Conservation (phyloP, 352 stramenopile genomes). For the Poterioochromonas sp. region DNA sequence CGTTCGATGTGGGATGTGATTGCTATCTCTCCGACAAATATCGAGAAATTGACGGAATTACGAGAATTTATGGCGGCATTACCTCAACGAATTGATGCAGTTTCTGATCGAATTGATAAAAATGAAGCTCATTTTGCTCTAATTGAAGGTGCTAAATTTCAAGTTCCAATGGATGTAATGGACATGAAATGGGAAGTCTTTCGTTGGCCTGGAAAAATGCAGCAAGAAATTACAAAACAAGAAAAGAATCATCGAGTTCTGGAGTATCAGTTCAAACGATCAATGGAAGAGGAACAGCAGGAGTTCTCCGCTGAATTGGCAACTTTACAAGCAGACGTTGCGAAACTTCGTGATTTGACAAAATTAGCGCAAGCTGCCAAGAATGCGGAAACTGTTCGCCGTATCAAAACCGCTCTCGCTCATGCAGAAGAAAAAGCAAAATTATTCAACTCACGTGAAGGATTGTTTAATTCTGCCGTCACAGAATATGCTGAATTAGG, state of each 20-base stretch:
- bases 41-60: slow-evolving; percentile 73
- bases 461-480: slow-evolving; percentile 64
- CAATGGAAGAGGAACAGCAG: slow-evolving; percentile 78
- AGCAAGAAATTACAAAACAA: slow-evolving; percentile 58
- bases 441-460: slow-evolving; percentile 80
- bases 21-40: slow-evolving; percentile 67
- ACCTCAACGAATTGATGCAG: slow-evolving; percentile 43
- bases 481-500: slow-evolving; percentile 79
- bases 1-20: slow-evolving; percentile 70
- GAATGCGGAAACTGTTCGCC: slow-evolving; percentile 51
- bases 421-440: slow-evolving; percentile 72
- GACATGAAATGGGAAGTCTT: slow-evolving; percentile 36
- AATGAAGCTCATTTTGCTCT: slow-evolving; percentile 1
- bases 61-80: slow-evolving; percentile 70
- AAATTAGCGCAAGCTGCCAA: slow-evolving; percentile 32
- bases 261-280: slow-evolving; percentile 28
- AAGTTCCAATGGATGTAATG: slow-evolving; percentile 8
- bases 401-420: slow-evolving; percentile 68
- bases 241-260: slow-evolving; percentile 47
- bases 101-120: slow-evolving; percentile 34
- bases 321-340: slow-evolving; percentile 66
- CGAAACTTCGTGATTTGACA: slow-evolving; percentile 36
- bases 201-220: slow-evolving; percentile 42
- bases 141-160: neutral
- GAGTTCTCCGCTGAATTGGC: slow-evolving; percentile 71